Base-by-base conservation (phyloP, 352 stramenopile genomes). In the Globisporangium recalcitrans region DNA sequence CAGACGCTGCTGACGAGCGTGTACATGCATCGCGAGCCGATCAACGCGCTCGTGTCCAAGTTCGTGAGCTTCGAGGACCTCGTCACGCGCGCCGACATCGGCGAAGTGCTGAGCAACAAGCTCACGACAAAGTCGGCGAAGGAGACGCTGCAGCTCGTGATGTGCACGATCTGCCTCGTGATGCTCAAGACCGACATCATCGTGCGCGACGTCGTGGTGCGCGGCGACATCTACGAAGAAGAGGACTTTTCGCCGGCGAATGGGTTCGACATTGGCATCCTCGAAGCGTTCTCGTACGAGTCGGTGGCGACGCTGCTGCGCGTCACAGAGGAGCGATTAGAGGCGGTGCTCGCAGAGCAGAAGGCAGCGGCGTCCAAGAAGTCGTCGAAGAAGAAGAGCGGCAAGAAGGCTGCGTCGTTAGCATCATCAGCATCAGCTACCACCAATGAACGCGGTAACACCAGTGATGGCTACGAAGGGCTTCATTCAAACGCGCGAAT, bases 191-290 rank as follows among this genome's bases (percentile, higher is more conserved):
- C 93, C 31, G 72, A 77, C 8, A 81, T 91, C 42, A 58, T 94
- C 42, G 74, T 97, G 31, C 86, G 91, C 34, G 82, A 86, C 53
- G 80, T 90, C 10, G 82, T 96, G 40, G 65, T 97, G 4, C 89
- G 93, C 42, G 95, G 89, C 19, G 93, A 98, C 73, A 97, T 98
- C 68, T 98, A 98, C 70, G 93, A 98, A 64, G 95, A 98, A 70
- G 95, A 98, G 69, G 93, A 98, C 74, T 98, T 98, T 66, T 88
- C 82, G 14, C 78, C 78, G 0, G 87, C 77, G 52, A 89, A 63
- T 19, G 75, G 74, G 0, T 86, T 93, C 52, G 81, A 91, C 58
- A 72, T 88, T 26, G 73, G 74, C 5, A 58, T 75, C 22, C 58
- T 89, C 34, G 75, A 81, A 21, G 63, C 61, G 8, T 68, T 84